Conservation (phyloP, 768 basidiomycete species). For the Boletellus ananas region DNA sequence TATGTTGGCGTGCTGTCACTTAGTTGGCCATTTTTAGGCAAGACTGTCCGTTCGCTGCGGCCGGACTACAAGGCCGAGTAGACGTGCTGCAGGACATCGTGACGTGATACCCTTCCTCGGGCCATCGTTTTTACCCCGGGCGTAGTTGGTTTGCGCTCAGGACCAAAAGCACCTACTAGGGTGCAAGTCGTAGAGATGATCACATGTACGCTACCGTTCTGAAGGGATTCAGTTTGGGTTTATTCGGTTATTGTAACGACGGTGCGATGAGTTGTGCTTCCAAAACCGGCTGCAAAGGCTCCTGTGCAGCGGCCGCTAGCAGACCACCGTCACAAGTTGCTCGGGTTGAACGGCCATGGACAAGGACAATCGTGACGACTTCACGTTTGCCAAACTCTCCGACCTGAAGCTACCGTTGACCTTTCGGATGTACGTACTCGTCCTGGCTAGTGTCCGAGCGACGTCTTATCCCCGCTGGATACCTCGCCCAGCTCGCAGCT, state of each 20-base stretch:
- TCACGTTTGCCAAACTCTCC: slow-evolving; percentile 87
- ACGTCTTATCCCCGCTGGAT: neutral
- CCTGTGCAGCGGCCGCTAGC: neutral
- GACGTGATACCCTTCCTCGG: slow-evolving; percentile 7
- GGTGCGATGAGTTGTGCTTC: neutral
- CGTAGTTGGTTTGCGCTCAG: slow-evolving; percentile 10
- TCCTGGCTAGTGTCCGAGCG: neutral
- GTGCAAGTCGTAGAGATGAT: slow-evolving; percentile 19
- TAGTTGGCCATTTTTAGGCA: slow-evolving; percentile 44
- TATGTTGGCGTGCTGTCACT: slow-evolving; percentile 1
- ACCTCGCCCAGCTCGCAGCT: slow-evolving; percentile 64
- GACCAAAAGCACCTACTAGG: slow-evolving; percentile 21
- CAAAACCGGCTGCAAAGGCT: neutral
- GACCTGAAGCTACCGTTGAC: slow-evolving; percentile 87
- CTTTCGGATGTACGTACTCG: slow-evolving; percentile 64
- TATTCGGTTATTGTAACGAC: neutral
- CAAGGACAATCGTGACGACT: slow-evolving; percentile 75
- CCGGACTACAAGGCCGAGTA: slow-evolving; percentile 77
- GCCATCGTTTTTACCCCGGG: slow-evolving; percentile 7
- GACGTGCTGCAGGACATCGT: neutral
- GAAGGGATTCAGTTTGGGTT: neutral
- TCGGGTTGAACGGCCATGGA: slow-evolving; percentile 37
- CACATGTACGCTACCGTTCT: slow-evolving; percentile 16
- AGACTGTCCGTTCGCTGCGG: slow-evolving; percentile 85
- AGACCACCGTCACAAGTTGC: neutral